Conservation (phyloP, 1,139 yeast species). For the Candida dubliniensis region DNA sequence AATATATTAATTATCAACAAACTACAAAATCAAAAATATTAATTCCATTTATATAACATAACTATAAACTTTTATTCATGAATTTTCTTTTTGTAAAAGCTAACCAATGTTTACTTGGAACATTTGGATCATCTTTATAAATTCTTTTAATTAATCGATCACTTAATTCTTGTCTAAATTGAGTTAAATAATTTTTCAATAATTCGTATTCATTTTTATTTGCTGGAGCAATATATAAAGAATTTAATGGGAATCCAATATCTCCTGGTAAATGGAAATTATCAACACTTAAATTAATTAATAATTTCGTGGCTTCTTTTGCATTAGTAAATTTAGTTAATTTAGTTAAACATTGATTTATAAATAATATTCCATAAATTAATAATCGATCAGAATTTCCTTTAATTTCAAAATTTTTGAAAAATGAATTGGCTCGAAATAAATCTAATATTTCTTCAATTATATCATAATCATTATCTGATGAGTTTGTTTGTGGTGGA, state of each 20-base stretch:
- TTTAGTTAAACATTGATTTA: constrained; percentile 78
- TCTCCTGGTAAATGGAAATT: constrained; percentile 94
- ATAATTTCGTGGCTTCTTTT: constrained; percentile 68
- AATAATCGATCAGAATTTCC: constrained; percentile 94
- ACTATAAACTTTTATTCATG: constrained; percentile 76
- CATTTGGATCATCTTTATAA: constrained; percentile 52
- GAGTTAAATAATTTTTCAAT: constrained; percentile 77
- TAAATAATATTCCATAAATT: constrained; percentile 90
- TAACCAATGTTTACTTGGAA: constrained; percentile 85
- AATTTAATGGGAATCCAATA: constrained; percentile 87
- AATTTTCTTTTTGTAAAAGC: constrained; percentile 93
- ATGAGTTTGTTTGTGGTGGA: too few species aligned
- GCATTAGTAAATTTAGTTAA: constrained; percentile 46
- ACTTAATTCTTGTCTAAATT: constrained; percentile 93
- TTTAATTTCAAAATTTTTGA: constrained; percentile 94
- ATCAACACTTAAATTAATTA: constrained; percentile 85
- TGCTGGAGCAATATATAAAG: constrained; percentile 74
- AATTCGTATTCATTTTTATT: constrained; percentile 77
- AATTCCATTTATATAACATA: constrained; percentile 27
- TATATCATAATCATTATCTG: constrained; percentile 69
- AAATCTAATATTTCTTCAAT: constrained; percentile 88
- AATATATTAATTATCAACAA: constrained; percentile 26
- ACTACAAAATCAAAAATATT: constrained; percentile 23
- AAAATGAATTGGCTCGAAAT: constrained; percentile 93
- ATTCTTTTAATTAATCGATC: constrained; percentile 73